Conservation (phyloP, 208 protist species). For the Angomonas deanei region DNA sequence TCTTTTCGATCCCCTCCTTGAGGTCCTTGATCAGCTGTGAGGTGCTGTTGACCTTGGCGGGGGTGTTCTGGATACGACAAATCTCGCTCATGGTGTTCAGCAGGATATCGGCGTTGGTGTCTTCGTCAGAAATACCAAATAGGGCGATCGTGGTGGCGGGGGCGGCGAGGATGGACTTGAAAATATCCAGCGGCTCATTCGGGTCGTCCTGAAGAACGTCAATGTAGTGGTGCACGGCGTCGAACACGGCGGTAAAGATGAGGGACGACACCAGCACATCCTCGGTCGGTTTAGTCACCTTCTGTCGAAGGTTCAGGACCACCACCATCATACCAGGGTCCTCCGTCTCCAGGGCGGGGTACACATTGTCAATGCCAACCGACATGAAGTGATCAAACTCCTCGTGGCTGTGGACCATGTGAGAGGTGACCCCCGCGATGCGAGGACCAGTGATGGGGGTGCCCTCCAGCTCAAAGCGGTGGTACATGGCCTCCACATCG, state of each 20-base stretch:
- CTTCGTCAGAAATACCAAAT: constrained; percentile 66
- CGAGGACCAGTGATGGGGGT: constrained; percentile 45
- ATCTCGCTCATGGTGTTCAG: constrained; percentile 45
- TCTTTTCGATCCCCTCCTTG: constrained; percentile 43
- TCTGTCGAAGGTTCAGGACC: constrained; percentile 45
- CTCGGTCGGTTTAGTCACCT: constrained; percentile 26
- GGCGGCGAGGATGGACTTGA: constrained; percentile 48
- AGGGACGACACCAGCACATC: constrained; percentile 72
- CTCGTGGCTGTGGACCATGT: constrained; percentile 38
- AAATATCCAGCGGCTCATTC: constrained; percentile 54
- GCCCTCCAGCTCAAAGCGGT: constrained; percentile 60
- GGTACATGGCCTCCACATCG: constrained; percentile 38
- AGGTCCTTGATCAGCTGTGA: constrained; percentile 45
- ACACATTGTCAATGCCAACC: constrained; percentile 61
- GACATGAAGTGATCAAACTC: constrained; percentile 65
- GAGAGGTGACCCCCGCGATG: constrained; percentile 38
- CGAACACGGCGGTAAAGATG: constrained; percentile 60
- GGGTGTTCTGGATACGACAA: constrained; percentile 37
- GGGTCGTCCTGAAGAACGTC: constrained; percentile 30
- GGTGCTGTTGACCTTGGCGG: constrained; percentile 46
- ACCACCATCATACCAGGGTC: constrained; percentile 80
- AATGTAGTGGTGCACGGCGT: constrained; percentile 65
- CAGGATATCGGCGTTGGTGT: constrained; percentile 43
- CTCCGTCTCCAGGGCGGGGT: constrained; percentile 50
- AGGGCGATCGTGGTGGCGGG: constrained; percentile 48